A percentile compares a stretch with the other conserved stretches of the same genome.
Evolutionary conservation across 176 grass and related monocot species (phyloP).

Genomic region (Triticum timopheevii): DNA sequence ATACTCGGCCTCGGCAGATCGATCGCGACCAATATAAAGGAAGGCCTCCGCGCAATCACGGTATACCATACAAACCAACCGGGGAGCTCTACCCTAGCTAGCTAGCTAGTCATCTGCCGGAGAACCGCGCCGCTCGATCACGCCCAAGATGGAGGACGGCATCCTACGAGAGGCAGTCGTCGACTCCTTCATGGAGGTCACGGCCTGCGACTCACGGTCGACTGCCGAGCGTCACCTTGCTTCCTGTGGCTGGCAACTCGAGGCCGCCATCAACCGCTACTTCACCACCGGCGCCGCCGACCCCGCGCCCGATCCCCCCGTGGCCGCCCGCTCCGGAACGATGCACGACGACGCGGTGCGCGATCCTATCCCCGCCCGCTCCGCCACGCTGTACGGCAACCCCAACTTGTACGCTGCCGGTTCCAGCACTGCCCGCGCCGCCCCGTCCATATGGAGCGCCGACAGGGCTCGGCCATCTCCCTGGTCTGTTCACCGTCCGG

Average conservation of each 20-base stretch:
- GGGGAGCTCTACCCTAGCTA: not conserved
- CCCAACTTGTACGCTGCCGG: conserved; percentile 22
- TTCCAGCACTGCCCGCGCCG: conserved; percentile 1
- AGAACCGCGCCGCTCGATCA: not conserved
- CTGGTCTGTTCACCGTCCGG: not conserved
- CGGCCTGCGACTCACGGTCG: conserved; percentile 52
- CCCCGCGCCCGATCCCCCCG: not conserved
- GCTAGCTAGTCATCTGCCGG: not conserved
- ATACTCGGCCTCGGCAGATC: not conserved
- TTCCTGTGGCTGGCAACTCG: conserved; percentile 49
- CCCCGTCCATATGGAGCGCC: not conserved
- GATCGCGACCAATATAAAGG: not conserved
- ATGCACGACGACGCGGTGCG: conserved; percentile 5
- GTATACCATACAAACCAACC: not conserved
- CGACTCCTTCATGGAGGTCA: conserved; percentile 45
- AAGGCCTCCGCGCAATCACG: not conserved
- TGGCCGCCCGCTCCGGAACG: not conserved
- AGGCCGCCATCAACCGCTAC: conserved; percentile 44
- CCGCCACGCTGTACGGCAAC: conserved; percentile 31
- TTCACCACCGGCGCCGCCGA: conserved; percentile 12
- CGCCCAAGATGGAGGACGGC: conserved; percentile 25
- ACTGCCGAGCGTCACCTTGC: conserved; percentile 36
- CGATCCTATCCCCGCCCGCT: conserved; percentile 17
- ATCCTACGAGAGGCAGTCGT: not conserved
- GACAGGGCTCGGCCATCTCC: not conserved